A percentile compares a stretch with the other conserved stretches of the same genome.
Conservation (phyloP, 164 flowering plant genomes). For the Piper longum region DNA sequence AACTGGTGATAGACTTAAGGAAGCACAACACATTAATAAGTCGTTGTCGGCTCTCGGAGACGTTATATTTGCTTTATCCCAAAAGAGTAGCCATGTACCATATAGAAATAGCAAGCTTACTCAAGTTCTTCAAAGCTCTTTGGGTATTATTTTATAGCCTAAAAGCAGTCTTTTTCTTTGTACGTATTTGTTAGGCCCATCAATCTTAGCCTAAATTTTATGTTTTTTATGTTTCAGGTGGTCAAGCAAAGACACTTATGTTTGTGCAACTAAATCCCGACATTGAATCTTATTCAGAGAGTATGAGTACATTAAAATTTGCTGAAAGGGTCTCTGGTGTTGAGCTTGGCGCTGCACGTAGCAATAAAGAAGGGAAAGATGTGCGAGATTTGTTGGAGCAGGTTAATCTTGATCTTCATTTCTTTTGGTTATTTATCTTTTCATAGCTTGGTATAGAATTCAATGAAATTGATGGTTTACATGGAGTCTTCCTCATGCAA, state of each 20-base stretch:
- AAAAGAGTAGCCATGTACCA: conserved; percentile 82
- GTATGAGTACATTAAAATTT: conserved; percentile 76
- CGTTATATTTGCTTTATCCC: conserved; percentile 81
- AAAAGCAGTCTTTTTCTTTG: not conserved
- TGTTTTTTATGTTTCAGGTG: conserved; percentile 38
- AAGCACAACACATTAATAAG: conserved; percentile 96
- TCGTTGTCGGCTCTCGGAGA: conserved; percentile 95
- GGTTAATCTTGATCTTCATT: conserved; percentile 22
- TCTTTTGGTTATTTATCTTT: not conserved
- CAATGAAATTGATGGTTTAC: not conserved
- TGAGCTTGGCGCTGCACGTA: conserved; percentile 88
- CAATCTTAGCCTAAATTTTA: not conserved
- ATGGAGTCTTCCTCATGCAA: no score
- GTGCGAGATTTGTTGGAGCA: conserved; percentile 81
- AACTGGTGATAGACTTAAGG: conserved; percentile 79
- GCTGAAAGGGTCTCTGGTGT: conserved; percentile 97
- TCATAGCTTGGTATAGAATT: not conserved
- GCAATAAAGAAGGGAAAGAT: conserved; percentile 81
- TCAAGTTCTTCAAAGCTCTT: conserved; percentile 87
- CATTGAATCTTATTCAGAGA: conserved; percentile 54
- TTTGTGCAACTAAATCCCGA: conserved; percentile 97
- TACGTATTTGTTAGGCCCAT: not conserved
- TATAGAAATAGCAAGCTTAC: conserved; percentile 96
- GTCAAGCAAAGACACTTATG: conserved; percentile 97
- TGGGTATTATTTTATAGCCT: conserved; percentile 28